phyloP scores from a whole-genome alignment of 78 protist genomes.

The Pigoraptor vietnamica region DNA sequence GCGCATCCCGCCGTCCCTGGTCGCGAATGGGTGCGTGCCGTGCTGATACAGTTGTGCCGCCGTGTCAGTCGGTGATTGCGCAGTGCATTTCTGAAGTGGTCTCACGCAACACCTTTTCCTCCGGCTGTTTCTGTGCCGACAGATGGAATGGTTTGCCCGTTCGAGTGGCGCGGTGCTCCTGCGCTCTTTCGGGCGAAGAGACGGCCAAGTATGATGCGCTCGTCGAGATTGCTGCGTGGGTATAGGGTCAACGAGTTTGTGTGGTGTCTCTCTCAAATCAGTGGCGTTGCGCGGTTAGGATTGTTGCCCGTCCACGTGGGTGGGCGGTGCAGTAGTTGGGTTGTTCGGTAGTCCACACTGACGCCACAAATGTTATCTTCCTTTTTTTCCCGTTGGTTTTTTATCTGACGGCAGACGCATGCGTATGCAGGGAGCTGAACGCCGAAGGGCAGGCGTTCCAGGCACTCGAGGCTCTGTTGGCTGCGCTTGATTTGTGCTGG shows the following conservation, averaged over 20 bases:
- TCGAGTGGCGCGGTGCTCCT: not conserved
- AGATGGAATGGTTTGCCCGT: no score
- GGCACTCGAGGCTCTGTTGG: not conserved
- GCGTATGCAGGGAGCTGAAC: not conserved
- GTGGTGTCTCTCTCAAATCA: no score
- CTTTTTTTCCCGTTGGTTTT: not conserved
- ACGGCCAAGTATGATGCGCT: not conserved
- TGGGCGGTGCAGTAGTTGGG: no score
- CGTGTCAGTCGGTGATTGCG: not conserved
- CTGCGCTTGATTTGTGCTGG: not conserved
- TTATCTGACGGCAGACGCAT: not conserved
- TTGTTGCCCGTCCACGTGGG: no score
- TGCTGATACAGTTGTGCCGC: not conserved
- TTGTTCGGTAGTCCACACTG: no score
- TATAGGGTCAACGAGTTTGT: no score
- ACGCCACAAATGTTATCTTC: no score
- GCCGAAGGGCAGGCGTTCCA: not conserved
- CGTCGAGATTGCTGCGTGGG: not conserved
- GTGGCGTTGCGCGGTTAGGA: no score
- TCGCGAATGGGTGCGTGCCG: not conserved
- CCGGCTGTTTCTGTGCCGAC: not conserved
- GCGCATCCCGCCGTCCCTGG: no score
- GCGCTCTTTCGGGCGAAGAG: not conserved
- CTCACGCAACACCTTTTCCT: not conserved
- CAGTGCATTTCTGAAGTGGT: no score